Percentiles rank a stretch among this genome's conserved stretches.
Conservation (phyloP, 1,284 basidiomycete genomes). For the Agaricales sp. region DNA sequence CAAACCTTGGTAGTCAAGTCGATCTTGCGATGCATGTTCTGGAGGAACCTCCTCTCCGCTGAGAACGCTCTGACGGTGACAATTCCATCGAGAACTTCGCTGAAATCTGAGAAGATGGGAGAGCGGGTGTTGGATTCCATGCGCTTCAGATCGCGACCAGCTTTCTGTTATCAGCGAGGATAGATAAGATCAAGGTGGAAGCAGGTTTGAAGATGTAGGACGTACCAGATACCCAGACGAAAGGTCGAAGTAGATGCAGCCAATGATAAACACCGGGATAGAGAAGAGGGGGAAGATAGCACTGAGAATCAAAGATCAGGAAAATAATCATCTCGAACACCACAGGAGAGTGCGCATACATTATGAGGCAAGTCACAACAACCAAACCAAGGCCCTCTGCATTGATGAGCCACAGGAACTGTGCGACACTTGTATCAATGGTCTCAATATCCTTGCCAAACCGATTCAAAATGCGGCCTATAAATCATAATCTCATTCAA, state of each 20-base stretch:
- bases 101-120: conserved; percentile 71
- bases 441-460: conserved; percentile 75
- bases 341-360: conserved; percentile 37
- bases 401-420: conserved; percentile 17
- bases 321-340: conserved; percentile 1
- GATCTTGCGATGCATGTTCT: conserved; percentile 56
- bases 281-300: neutral
- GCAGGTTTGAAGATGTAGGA: neutral
- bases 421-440: conserved; percentile 62
- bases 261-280: conserved; percentile 58
- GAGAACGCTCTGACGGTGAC: conserved; percentile 87
- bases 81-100: conserved; percentile 71
- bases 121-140: conserved; percentile 70
- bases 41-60: conserved; percentile 71
- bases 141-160: conserved; percentile 66
- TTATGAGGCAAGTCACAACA: neutral
- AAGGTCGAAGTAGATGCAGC: conserved; percentile 48
- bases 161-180: no score
- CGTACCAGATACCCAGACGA: conserved; percentile 56
- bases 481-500: neutral
- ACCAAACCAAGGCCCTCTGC: neutral
- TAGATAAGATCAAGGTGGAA: neutral
- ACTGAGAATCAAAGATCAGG: conserved; percentile 6
- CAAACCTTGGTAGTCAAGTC: conserved; percentile 54
- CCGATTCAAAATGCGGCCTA: conserved; percentile 53